These are phyloP conservation scores for Emergomyces orientalis DNA, from an alignment of 2,329 filamentous ascomycete genomes.

Conservation along the genomic window DNA sequence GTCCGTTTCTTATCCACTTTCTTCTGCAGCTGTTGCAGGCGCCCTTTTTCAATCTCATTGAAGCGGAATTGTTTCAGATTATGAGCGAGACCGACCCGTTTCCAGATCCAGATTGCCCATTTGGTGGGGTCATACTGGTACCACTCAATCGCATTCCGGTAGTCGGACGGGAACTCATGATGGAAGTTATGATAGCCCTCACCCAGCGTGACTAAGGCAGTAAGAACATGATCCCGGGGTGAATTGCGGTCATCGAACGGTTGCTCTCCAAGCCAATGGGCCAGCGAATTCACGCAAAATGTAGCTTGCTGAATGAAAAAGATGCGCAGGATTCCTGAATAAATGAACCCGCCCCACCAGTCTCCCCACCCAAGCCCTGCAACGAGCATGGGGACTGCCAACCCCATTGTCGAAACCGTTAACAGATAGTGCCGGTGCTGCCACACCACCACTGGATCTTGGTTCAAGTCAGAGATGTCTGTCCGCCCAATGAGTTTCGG, in stretches of 20 bases:
- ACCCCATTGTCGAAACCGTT: constrained; percentile 64
- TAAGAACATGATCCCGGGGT: constrained; percentile 77
- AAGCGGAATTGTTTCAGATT: constrained; percentile 82
- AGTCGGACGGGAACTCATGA: constrained; percentile 86
- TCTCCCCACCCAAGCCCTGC: constrained; percentile 71
- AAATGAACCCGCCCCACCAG: constrained; percentile 71
- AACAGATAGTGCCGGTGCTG: constrained; percentile 82
- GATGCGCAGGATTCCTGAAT: constrained; percentile 72
- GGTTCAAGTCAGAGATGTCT: constrained; percentile 79
- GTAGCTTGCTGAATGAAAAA: constrained; percentile 87
- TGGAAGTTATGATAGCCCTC: constrained; percentile 94
- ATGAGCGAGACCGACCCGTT: constrained; percentile 70
- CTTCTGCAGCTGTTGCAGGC: constrained; percentile 81
- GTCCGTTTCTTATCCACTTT: constrained; percentile 80
- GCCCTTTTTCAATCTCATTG: constrained; percentile 88
- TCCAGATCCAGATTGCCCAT: constrained; percentile 76
- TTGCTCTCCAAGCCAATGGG: constrained; percentile 85
- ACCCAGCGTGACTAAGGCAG: constrained; percentile 74
- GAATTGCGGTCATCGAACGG: constrained; percentile 89
- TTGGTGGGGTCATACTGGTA: constrained; percentile 86
- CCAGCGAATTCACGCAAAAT: constrained; percentile 88
- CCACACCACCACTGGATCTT: constrained; percentile 74
- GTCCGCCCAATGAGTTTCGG: constrained; percentile 77
- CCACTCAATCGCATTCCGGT: constrained; percentile 84
- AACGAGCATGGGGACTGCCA: constrained; percentile 64